Evolutionary conservation across 2,329 filamentous ascomycete genomes (phyloP).

Genomic region (Chaetothyriales sp.): DNA sequence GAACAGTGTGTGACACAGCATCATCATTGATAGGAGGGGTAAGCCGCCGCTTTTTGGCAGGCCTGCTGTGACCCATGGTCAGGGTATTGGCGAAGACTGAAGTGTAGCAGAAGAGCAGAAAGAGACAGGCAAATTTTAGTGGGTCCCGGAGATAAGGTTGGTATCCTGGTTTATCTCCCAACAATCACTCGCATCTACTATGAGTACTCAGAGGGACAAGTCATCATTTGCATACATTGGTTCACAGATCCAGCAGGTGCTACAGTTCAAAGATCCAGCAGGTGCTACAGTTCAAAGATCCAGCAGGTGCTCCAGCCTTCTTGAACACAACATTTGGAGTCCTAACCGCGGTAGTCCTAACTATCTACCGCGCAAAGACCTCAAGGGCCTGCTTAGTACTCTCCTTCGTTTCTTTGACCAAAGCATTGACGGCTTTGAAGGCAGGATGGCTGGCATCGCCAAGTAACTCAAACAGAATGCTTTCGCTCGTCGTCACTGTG

Average conservation of each 20-base stretch:
- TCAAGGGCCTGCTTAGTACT: conserved; percentile 56
- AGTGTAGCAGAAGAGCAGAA: neutral
- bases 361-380: conserved; percentile 30
- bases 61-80: conserved; percentile 32
- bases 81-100: neutral
- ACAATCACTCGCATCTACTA: too few relatives aligned
- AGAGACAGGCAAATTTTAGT: neutral
- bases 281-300: too few relatives aligned
- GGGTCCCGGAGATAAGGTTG: neutral
- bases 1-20: conserved; percentile 19
- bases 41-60: conserved; percentile 36
- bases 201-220: too few relatives aligned
- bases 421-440: conserved; percentile 55
- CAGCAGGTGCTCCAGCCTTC: too few relatives aligned
- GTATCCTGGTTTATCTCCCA: too few relatives aligned
- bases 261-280: too few relatives aligned
- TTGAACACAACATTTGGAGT: neutral
- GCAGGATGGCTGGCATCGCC: conserved; percentile 58
- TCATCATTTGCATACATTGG: too few relatives aligned
- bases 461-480: conserved; percentile 76
- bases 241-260: too few relatives aligned
- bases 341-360: neutral
- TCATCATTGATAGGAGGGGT: conserved; percentile 31
- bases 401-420: conserved; percentile 63
- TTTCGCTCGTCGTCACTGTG: conserved; percentile 72